These are phyloP conservation scores for Lasiosphaeria miniovina DNA, from an alignment of 495 filamentous ascomycete genomes.

Conservation along the genomic window DNA sequence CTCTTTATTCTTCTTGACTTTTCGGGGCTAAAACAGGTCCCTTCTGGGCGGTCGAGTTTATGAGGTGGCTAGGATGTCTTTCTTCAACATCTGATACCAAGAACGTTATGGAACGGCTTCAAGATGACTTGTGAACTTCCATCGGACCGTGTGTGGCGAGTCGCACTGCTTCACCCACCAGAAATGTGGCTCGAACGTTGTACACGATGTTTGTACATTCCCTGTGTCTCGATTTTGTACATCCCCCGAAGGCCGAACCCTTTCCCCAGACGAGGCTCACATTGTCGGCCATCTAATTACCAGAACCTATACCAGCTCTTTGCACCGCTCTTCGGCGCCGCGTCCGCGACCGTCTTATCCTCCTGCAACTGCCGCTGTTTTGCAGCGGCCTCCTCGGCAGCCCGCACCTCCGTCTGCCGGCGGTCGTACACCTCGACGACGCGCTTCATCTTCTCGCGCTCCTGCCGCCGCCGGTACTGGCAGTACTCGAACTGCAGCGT, in stretches of 20 bases:
- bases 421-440: constrained; percentile 76
- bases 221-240: not conserved
- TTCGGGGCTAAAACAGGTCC: too few species aligned
- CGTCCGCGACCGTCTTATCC: constrained; percentile 40
- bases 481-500: constrained; percentile 77
- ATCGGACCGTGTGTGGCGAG: too few species aligned
- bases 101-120: too few species aligned
- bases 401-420: constrained; percentile 46
- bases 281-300: constrained; percentile 26
- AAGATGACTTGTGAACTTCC: too few species aligned
- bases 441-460: constrained; percentile 74
- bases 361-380: constrained; percentile 22
- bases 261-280: too few species aligned
- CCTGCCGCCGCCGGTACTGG: constrained; percentile 63
- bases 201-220: not conserved
- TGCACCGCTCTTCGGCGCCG: constrained; percentile 44
- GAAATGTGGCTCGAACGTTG: too few species aligned
- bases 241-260: not conserved
- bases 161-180: too few species aligned
- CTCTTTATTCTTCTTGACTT: too few species aligned
- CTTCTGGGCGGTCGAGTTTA: too few species aligned
- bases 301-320: constrained; percentile 52
- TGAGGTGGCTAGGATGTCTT: too few species aligned
- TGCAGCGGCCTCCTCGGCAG: constrained; percentile 41
- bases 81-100: too few species aligned